Evolutionary conservation across 2,329 filamentous ascomycete genomes (phyloP).

Genomic region (Penicillium polonicum): DNA sequence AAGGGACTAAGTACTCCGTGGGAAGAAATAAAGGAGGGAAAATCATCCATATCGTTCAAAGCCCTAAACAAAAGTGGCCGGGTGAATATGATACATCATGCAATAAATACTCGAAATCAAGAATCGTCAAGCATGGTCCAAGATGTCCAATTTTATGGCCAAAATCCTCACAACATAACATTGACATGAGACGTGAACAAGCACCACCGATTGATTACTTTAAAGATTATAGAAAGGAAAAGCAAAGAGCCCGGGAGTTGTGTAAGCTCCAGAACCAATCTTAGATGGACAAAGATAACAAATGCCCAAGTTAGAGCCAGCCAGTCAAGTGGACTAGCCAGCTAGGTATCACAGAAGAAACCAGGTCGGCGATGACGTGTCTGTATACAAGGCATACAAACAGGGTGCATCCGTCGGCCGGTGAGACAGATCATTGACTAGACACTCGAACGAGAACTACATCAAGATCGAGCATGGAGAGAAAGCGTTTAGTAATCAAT

Average conservation of each 20-base stretch:
- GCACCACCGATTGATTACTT: conserved; percentile 5
- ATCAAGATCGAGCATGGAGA: neutral
- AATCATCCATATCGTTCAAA: neutral
- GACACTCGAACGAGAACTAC: neutral
- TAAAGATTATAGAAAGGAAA: conserved; percentile 11
- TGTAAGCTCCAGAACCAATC: neutral
- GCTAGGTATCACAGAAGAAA: conserved; percentile 24
- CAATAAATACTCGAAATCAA: neutral
- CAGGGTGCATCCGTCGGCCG: neutral
- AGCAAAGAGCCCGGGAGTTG: neutral
- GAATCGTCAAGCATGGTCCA: conserved; percentile 1
- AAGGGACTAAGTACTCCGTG: neutral
- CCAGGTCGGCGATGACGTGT: neutral
- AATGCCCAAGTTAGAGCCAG: conserved; percentile 14
- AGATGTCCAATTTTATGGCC: neutral
- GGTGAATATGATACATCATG: neutral
- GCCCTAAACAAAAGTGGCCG: neutral
- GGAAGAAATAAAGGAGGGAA: neutral
- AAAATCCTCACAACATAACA: neutral
- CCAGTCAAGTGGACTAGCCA: neutral
- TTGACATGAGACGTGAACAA: conserved; percentile 3
- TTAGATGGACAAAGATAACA: conserved; percentile 1
- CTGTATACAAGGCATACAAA: conserved; percentile 1
- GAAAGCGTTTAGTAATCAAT: conserved; percentile 47
- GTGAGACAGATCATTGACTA: conserved; percentile 1